Conservation (phyloP, 441 rosid species). For the Breynia disticha region DNA sequence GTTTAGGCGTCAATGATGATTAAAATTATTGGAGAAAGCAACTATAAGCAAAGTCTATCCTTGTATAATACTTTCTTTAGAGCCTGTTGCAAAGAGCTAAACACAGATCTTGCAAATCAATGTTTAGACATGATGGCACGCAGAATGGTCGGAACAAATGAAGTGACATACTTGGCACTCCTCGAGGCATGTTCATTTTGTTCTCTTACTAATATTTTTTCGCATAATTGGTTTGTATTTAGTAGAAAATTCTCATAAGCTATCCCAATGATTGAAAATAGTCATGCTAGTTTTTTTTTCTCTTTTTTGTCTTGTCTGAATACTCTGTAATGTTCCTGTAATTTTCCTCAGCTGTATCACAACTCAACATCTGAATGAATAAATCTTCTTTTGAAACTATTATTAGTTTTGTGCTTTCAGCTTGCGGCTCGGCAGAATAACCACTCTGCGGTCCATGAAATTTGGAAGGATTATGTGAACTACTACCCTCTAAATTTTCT, state of each 20-base stretch:
- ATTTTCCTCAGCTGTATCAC: background rate
- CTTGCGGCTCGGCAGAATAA: conserved; percentile 62
- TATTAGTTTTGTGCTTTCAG: conserved; percentile 32
- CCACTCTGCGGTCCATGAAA: conserved; percentile 39
- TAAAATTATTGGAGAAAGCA: conserved; percentile 36
- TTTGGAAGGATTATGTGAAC: conserved; percentile 58
- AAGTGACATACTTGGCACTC: conserved; percentile 56
- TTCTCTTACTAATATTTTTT: background rate
- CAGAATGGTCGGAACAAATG: conserved; percentile 58
- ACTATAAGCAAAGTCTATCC: conserved; percentile 35
- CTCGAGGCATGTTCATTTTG: conserved; percentile 48
- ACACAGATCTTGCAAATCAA: conserved; percentile 32
- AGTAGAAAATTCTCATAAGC: no score
- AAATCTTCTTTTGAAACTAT: background rate
- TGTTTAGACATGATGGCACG: conserved; percentile 85
- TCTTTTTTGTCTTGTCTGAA: conserved; percentile 1
- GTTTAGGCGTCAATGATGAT: conserved; percentile 60
- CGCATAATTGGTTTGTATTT: no score
- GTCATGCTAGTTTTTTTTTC: background rate
- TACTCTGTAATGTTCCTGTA: background rate
- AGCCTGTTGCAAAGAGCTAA: conserved; percentile 39
- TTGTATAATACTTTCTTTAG: conserved; percentile 54
- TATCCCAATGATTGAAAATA: no score
- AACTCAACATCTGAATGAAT: no score
- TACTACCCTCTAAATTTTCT: conserved; percentile 42